phyloP scores from a whole-genome alignment of 2,329 filamentous ascomycete genomes.

The Fusarium anguioides region DNA sequence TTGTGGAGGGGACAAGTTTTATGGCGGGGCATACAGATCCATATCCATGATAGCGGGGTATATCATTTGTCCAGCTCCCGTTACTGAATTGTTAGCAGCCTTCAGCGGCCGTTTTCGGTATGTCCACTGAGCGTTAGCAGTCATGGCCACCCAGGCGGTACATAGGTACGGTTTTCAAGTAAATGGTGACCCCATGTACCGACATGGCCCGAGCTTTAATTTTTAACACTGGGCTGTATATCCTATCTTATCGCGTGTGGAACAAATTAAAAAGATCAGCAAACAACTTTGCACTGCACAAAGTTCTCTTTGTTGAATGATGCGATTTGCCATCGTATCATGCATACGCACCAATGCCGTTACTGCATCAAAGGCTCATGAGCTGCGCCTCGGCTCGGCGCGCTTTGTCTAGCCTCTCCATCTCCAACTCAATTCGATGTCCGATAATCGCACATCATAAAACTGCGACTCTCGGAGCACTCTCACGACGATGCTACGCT shows the following conservation, averaged over 20 bases:
- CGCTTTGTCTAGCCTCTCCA: conserved; percentile 18
- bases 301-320: conserved; percentile 10
- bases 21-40: conserved; percentile 42
- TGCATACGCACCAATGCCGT: conserved; percentile 46
- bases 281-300: background rate
- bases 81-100: conserved; percentile 1
- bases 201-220: conserved; percentile 39
- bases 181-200: conserved; percentile 38
- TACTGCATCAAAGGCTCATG: conserved; percentile 46
- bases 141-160: conserved; percentile 38
- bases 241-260: background rate
- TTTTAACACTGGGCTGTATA: conserved; percentile 13
- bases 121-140: conserved; percentile 14
- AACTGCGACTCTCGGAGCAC: background rate
- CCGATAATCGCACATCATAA: conserved; percentile 21
- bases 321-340: conserved; percentile 43
- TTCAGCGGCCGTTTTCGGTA: conserved; percentile 36
- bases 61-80: conserved; percentile 14
- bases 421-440: conserved; percentile 20
- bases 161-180: conserved; percentile 28
- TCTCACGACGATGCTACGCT: conserved; percentile 52
- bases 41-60: conserved; percentile 37
- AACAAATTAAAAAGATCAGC: background rate
- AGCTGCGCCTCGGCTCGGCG: conserved; percentile 40
- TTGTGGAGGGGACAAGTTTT: conserved; percentile 42